Conservation (phyloP, 192 early-diverging fungal genomes). For the Gorgonomyces haynaldii region DNA sequence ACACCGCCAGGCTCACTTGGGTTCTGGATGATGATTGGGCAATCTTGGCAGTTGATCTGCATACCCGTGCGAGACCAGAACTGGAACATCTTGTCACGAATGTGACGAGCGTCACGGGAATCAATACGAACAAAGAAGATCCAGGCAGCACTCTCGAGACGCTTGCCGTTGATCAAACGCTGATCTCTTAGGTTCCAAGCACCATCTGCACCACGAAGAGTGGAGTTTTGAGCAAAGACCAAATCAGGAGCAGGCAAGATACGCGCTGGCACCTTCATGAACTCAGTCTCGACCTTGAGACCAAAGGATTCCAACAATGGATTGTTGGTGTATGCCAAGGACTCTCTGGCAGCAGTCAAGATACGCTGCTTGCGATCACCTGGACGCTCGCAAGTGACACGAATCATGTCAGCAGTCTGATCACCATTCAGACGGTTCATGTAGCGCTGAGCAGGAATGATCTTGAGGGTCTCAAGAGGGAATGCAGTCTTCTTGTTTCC, state of each 20-base stretch:
- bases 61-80: constrained; percentile 5
- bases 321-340: constrained; percentile 46
- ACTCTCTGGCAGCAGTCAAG: constrained; percentile 31
- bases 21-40: constrained; percentile 18
- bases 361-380: constrained; percentile 44
- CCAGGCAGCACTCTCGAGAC: constrained; percentile 12
- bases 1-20: constrained; percentile 33
- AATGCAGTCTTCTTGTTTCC: constrained; percentile 25
- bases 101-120: constrained; percentile 8
- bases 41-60: background rate
- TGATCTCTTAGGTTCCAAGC: constrained; percentile 61
- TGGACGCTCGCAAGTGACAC: constrained; percentile 22
- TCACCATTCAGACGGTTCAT: constrained; percentile 17
- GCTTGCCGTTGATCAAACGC: constrained; percentile 13
- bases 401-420: constrained; percentile 31
- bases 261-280: constrained; percentile 34
- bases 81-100: constrained; percentile 1
- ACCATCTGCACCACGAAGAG: constrained; percentile 21
- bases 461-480: constrained; percentile 23
- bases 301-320: constrained; percentile 53
- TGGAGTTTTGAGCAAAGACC: constrained; percentile 21
- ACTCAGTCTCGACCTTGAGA: constrained; percentile 13
- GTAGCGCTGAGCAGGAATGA: constrained; percentile 23
- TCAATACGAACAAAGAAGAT: constrained; percentile 12
- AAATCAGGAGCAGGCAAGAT: constrained; percentile 59